Evolutionary conservation across 495 filamentous ascomycete species (phyloP).

Genomic region (Penicillium steckii): DNA sequence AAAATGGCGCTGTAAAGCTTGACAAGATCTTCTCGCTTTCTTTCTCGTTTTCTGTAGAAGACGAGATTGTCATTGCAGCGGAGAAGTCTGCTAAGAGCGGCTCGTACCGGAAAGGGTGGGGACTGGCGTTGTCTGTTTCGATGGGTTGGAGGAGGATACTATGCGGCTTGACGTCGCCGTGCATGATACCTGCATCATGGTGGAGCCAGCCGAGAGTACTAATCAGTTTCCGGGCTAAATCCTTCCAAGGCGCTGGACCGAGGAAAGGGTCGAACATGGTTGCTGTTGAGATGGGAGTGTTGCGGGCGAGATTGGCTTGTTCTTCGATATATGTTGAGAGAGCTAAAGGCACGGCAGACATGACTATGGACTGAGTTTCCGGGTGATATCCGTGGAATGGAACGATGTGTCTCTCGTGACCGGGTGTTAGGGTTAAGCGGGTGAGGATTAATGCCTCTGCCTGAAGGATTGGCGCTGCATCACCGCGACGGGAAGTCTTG

Average conservation of each 20-base stretch:
- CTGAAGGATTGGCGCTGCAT: conserved; percentile 48
- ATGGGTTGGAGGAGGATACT: conserved; percentile 39
- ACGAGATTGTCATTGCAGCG: conserved; percentile 43
- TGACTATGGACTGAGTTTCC: conserved; percentile 48
- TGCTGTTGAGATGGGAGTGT: conserved; percentile 31
- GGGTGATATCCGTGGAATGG: conserved; percentile 56
- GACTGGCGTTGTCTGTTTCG: conserved; percentile 1
- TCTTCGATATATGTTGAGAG: conserved; percentile 51
- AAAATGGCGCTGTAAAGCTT: conserved; percentile 57
- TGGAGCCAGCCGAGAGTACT: conserved; percentile 54
- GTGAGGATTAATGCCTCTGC: conserved; percentile 54
- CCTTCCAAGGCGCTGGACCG: conserved; percentile 38
- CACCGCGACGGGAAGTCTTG: conserved; percentile 50
- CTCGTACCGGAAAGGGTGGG: conserved; percentile 29
- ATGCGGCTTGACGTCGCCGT: conserved; percentile 46
- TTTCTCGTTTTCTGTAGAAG: conserved; percentile 12
- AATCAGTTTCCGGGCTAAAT: conserved; percentile 49
- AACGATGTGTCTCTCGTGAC: conserved; percentile 43
- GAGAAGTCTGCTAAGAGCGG: conserved; percentile 61
- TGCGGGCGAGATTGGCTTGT: conserved; percentile 27
- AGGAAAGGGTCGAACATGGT: conserved; percentile 55
- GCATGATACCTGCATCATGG: conserved; percentile 38
- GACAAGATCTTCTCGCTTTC: conserved; percentile 30
- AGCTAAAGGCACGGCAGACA: conserved; percentile 49
- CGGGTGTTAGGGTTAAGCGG: conserved; percentile 37